These are phyloP conservation scores for Xylaria digitata DNA, from an alignment of 2,329 filamentous ascomycete genomes.

Conservation along the genomic window DNA sequence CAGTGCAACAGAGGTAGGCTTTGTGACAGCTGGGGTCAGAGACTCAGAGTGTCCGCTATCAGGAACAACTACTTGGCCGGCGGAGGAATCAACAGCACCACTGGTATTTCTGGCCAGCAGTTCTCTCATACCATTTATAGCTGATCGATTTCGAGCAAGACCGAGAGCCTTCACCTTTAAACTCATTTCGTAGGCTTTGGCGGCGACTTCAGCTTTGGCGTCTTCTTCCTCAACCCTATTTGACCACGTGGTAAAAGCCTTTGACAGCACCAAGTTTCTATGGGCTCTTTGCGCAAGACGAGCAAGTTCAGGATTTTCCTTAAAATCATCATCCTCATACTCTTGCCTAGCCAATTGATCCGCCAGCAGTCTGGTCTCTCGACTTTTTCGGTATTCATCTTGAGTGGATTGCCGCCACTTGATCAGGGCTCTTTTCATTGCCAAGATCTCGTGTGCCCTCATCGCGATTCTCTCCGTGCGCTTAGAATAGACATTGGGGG, in stretches of 20 bases:
- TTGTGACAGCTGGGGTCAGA: neutral
- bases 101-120: constrained; percentile 24
- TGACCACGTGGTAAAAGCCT: constrained; percentile 48
- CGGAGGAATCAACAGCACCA: neutral
- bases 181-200: constrained; percentile 47
- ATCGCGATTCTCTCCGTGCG: constrained; percentile 48
- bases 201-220: constrained; percentile 46
- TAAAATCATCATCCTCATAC: constrained; percentile 35
- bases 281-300: constrained; percentile 47
- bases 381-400: constrained; percentile 37
- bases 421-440: constrained; percentile 42
- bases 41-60: constrained; percentile 1
- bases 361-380: constrained; percentile 33
- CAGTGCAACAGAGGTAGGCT: constrained; percentile 4
- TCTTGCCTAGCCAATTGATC: constrained; percentile 23
- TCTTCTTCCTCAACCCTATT: constrained; percentile 48
- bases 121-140: constrained; percentile 24
- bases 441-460: constrained; percentile 46
- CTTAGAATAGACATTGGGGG: constrained; percentile 48
- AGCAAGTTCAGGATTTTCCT: constrained; percentile 44
- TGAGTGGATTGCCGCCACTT: constrained; percentile 44
- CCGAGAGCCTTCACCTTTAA: constrained; percentile 49
- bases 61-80: neutral
- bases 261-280: constrained; percentile 47
- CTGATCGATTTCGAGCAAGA: constrained; percentile 26